Conservation (phyloP, 495 filamentous ascomycete species). For the Penicillium taxi region DNA sequence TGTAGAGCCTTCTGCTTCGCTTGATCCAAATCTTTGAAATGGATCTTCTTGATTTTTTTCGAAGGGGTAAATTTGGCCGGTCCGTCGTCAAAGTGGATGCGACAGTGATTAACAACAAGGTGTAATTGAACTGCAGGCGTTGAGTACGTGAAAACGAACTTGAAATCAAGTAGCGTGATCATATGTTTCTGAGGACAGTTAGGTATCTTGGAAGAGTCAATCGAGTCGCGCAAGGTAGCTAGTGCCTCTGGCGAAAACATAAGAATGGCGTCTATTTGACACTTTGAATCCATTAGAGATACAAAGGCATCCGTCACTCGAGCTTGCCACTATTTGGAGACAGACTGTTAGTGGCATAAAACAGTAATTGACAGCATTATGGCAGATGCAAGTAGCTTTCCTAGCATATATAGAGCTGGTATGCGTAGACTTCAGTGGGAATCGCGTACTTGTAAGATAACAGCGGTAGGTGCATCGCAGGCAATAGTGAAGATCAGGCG, state of each 20-base stretch:
- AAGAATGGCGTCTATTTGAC: slow-evolving; percentile 34
- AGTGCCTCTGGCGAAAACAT: too few species aligned
- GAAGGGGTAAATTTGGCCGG: slow-evolving; percentile 12
- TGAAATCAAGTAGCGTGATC: slow-evolving; percentile 32
- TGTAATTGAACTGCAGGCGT: slow-evolving; percentile 17
- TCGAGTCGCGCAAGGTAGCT: too few species aligned
- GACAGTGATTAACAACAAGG: slow-evolving; percentile 31
- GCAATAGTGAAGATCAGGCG: slow-evolving; percentile 26
- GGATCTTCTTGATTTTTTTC: slow-evolving; percentile 15
- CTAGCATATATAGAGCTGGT: too few species aligned
- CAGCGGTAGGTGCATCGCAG: slow-evolving; percentile 7
- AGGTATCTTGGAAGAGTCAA: slow-evolving; percentile 9
- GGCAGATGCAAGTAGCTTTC: too few species aligned
- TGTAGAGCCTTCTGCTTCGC: background rate
- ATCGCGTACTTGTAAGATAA: slow-evolving; percentile 18
- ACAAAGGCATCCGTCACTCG: slow-evolving; percentile 8
- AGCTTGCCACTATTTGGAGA: slow-evolving; percentile 18
- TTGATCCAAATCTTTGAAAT: slow-evolving; percentile 16
- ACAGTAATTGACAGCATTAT: too few species aligned
- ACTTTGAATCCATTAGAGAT: slow-evolving; percentile 31
- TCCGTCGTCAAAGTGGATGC: slow-evolving; percentile 21
- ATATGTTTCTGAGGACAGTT: slow-evolving; percentile 19
- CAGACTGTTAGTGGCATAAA: background rate
- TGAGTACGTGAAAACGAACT: slow-evolving; percentile 30
- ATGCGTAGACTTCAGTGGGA: background rate